phyloP scores from a whole-genome alignment of 2,329 filamentous ascomycete species.

The Albifimbria verrucaria region DNA sequence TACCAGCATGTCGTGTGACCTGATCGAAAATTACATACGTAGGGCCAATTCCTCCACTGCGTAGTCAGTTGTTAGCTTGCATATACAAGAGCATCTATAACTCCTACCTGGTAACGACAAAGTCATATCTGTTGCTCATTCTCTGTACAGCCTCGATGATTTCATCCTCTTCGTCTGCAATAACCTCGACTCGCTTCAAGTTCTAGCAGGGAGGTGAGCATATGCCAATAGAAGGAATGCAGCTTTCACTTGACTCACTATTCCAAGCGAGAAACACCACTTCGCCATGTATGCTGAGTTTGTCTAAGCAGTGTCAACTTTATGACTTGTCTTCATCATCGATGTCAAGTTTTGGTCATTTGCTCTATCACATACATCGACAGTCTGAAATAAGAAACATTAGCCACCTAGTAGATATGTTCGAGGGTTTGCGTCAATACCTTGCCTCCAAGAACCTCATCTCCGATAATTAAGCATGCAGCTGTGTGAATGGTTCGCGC shows the following conservation, averaged over 20 bases:
- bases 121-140: slow-evolving; percentile 88
- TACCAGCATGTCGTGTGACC: background rate
- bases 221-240: background rate
- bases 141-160: slow-evolving; percentile 83
- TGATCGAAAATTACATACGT: slow-evolving; percentile 56
- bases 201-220: slow-evolving; percentile 39
- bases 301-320: slow-evolving; percentile 38
- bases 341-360: background rate
- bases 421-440: slow-evolving; percentile 37
- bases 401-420: slow-evolving; percentile 6
- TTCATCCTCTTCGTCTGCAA: slow-evolving; percentile 86
- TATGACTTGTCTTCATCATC: background rate
- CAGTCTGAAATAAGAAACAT: slow-evolving; percentile 26
- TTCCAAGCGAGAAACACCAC: slow-evolving; percentile 4
- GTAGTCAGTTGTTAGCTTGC: slow-evolving; percentile 3
- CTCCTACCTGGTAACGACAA: slow-evolving; percentile 76
- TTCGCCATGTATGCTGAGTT: slow-evolving; percentile 47
- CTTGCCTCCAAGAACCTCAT: slow-evolving; percentile 94
- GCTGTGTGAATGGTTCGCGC: slow-evolving; percentile 79
- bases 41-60: slow-evolving; percentile 85
- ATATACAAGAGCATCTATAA: background rate
- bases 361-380: slow-evolving; percentile 35
- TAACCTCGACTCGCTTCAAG: slow-evolving; percentile 86
- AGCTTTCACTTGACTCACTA: slow-evolving; percentile 63
- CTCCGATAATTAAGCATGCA: slow-evolving; percentile 92